Evolutionary conservation across 208 protist genomes (phyloP), one percentile per base, ranked within the genome.

Genomic region (Balamuthia mandrillaris): DNA sequence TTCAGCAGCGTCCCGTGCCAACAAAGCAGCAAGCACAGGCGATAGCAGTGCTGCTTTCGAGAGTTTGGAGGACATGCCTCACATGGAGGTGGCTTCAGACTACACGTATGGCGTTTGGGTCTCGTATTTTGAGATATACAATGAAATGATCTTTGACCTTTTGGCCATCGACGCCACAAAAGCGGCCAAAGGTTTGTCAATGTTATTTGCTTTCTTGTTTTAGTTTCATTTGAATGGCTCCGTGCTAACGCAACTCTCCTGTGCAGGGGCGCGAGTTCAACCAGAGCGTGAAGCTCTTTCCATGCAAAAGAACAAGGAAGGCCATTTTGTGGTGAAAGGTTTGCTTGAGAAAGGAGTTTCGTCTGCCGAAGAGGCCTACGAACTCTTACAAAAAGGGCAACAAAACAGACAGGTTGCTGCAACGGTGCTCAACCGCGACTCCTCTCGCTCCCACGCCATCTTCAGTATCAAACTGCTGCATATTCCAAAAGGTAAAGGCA

Each of bases 391-490:
- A n/a, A 18, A 81, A 24, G 86, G 78, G 3, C 81, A 86, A 65
- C 33, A 42, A 39, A 87, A 78, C 42, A 35, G 86, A 10, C 54
- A 83, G 33, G 65, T 78, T n/a, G 81, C 70, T 1, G 54, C 41
- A 12, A 89, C 87, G 7, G 21, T 66, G 39, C 66, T 87, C 54
- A 89, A 87, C 68, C 10, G 39, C 39, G 75, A 75, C 44, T 82
- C 51, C 6, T 79, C 42, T 12, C 74, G 87, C 47, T 86, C 75
- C 27, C 87, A 87, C 41, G 37, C 72, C 35, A 37, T 87, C 37
- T 87, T 89, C 44, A 79, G 60, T 41, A 51, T 89, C 52, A 54
- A 66, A 21, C n/a, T 89, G 16, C 52, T 86, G 12, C 51, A 27
- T 29, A 44, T 84, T 45, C 49, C 49, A 24, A 37, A 37, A 9